phyloP scores from a whole-genome alignment of 768 basidiomycete species.

The Mycena floridula region DNA sequence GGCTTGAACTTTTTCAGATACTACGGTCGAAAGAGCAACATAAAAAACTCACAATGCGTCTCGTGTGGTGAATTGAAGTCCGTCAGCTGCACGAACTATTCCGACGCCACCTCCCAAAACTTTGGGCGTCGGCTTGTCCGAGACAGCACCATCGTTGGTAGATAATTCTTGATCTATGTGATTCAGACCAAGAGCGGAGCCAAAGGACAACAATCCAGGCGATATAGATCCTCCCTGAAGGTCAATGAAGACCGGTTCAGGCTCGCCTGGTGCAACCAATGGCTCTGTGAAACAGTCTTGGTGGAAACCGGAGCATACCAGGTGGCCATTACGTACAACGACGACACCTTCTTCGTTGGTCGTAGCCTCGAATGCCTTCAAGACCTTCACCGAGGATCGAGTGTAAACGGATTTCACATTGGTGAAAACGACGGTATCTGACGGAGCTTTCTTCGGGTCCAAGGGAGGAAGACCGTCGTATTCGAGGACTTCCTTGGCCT shows the following conservation, averaged over 20 bases:
- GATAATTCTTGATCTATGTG: constrained; percentile 64
- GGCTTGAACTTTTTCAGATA: constrained; percentile 27
- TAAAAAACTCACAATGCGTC: constrained; percentile 56
- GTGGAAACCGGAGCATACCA: constrained; percentile 41
- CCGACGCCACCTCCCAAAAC: constrained; percentile 45
- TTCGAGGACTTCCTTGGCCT: constrained; percentile 51
- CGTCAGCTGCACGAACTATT: constrained; percentile 66
- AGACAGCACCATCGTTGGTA: constrained; percentile 61
- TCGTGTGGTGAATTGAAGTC: constrained; percentile 61
- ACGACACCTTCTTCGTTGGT: constrained; percentile 19
- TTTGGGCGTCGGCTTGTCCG: constrained; percentile 43
- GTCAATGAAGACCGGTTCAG: constrained; percentile 39
- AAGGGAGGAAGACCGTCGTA: constrained; percentile 78
- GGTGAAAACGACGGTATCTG: constrained; percentile 43
- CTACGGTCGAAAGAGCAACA: background rate
- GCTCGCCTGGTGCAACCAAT: constrained; percentile 7
- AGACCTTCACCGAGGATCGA: constrained; percentile 20
- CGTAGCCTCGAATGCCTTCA: constrained; percentile 20
- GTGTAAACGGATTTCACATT: constrained; percentile 53
- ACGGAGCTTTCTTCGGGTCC: constrained; percentile 28
- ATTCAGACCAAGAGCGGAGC: constrained; percentile 62
- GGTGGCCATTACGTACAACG: constrained; percentile 37
- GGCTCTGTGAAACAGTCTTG: constrained; percentile 16
- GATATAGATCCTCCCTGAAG: constrained; percentile 65
- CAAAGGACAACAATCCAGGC: constrained; percentile 66